Conservation (phyloP, 2,329 filamentous ascomycete genomes). For the Bipolaris victoriae region DNA sequence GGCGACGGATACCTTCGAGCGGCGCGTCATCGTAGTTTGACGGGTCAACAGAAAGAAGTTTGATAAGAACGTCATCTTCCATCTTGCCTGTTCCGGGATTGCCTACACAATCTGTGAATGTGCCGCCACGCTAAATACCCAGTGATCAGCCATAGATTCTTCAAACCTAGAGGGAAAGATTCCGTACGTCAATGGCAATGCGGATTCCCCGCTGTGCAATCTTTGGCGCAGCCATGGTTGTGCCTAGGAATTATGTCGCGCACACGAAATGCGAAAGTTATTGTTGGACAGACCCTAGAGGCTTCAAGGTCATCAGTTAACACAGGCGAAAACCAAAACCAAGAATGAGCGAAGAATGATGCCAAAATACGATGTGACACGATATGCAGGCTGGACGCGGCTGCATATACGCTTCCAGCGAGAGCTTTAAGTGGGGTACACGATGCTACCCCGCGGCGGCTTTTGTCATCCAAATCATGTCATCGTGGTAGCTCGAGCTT, state of each 20-base stretch:
- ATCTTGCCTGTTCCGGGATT: slow-evolving; percentile 73
- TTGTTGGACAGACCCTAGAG: not conserved
- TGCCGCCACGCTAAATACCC: slow-evolving; percentile 71
- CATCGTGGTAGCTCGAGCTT: not conserved
- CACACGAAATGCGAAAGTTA: not conserved
- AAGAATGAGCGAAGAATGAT: not conserved
- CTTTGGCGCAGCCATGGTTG: slow-evolving; percentile 34
- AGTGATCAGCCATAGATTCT: slow-evolving; percentile 8
- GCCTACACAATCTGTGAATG: slow-evolving; percentile 91
- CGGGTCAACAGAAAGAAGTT: slow-evolving; percentile 88
- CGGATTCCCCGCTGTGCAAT: slow-evolving; percentile 65
- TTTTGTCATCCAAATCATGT: slow-evolving; percentile 14
- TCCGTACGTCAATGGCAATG: slow-evolving; percentile 68
- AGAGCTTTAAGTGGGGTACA: slow-evolving; percentile 13
- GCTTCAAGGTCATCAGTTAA: slow-evolving; percentile 4
- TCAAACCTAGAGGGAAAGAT: not conserved
- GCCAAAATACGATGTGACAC: not conserved
- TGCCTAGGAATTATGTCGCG: not conserved
- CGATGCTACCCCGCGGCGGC: slow-evolving; percentile 14
- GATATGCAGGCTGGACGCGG: slow-evolving; percentile 1
- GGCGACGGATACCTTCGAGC: slow-evolving; percentile 85
- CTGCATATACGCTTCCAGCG: not conserved
- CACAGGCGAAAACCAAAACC: not conserved
- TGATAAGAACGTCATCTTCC: slow-evolving; percentile 80
- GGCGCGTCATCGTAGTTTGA: slow-evolving; percentile 90